Conservation (phyloP, 1,139 yeast species). For the Magnusiomyces starmeri region DNA sequence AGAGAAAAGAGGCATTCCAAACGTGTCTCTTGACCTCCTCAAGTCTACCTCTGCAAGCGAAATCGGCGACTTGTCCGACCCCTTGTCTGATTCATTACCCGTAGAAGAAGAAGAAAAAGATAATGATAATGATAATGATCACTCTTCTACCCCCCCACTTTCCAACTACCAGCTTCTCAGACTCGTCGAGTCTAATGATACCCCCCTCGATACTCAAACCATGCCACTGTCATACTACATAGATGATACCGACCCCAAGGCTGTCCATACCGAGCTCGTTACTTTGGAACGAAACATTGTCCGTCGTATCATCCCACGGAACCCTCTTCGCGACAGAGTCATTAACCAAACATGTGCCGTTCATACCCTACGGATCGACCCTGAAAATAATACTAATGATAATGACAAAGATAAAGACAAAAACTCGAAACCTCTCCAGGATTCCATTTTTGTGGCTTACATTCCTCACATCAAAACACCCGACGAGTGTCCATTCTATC, state of each 20-base stretch:
- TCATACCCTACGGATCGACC: conserved; percentile 23
- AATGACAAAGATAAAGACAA: background rate
- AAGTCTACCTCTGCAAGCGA: background rate
- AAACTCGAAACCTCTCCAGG: conserved; percentile 21
- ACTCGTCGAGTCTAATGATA: background rate
- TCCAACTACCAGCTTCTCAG: conserved; percentile 8
- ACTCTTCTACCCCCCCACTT: background rate
- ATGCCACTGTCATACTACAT: conserved; percentile 37
- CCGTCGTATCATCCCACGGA: conserved; percentile 79
- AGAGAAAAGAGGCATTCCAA: conserved; percentile 8
- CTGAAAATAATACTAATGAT: conserved; percentile 18
- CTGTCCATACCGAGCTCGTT: conserved; percentile 39
- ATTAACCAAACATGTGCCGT: conserved; percentile 80
- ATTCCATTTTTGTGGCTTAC: conserved; percentile 56
- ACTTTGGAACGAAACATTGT: conserved; percentile 49
- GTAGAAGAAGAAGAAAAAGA: conserved; percentile 11
- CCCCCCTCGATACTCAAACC: conserved; percentile 13
- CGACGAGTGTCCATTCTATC: conserved; percentile 77
- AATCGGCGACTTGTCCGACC: background rate
- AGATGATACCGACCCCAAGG: conserved; percentile 48
- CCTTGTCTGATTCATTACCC: background rate
- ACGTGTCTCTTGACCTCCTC: background rate
- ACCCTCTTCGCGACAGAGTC: conserved; percentile 75
- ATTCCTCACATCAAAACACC: conserved; percentile 58
- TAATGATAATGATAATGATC: conserved; percentile 2